phyloP scores from a whole-genome alignment of 2,329 filamentous ascomycete species.

The Botrytis pseudocinerea region DNA sequence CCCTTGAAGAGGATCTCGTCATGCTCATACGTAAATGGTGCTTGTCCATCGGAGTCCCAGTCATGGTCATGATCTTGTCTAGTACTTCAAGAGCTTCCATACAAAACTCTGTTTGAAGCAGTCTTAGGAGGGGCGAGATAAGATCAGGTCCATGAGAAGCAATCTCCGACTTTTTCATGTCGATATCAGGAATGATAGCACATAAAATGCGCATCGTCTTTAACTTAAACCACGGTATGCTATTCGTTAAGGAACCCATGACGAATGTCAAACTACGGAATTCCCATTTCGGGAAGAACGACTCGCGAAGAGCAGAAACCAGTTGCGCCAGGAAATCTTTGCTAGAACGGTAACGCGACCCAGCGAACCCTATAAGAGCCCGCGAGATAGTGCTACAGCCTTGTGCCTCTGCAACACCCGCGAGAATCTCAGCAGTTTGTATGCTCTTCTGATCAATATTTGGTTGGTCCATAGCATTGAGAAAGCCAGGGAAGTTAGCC shows the following conservation, averaged over 20 bases:
- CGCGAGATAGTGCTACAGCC: slow-evolving; percentile 66
- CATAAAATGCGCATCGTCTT: slow-evolving; percentile 91
- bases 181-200: slow-evolving; percentile 81
- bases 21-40: slow-evolving; percentile 98
- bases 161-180: slow-evolving; percentile 90
- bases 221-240: slow-evolving; percentile 82
- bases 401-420: slow-evolving; percentile 71
- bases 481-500: slow-evolving; percentile 85
- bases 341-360: slow-evolving; percentile 63
- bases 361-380: slow-evolving; percentile 69
- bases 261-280: slow-evolving; percentile 85
- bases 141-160: slow-evolving; percentile 90
- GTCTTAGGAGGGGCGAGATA: slow-evolving; percentile 84
- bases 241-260: slow-evolving; percentile 88
- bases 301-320: slow-evolving; percentile 70
- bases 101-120: slow-evolving; percentile 91
- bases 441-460: slow-evolving; percentile 56
- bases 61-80: slow-evolving; percentile 94
- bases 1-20: slow-evolving; percentile 82
- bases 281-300: slow-evolving; percentile 80
- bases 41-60: slow-evolving; percentile 86
- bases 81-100: slow-evolving; percentile 89
- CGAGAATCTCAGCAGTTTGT: slow-evolving; percentile 67
- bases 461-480: slow-evolving; percentile 73
- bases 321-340: slow-evolving; percentile 77